phyloP scores from a whole-genome alignment of 441 rosid species.

The Euphorbia schlechtendalii region DNA sequence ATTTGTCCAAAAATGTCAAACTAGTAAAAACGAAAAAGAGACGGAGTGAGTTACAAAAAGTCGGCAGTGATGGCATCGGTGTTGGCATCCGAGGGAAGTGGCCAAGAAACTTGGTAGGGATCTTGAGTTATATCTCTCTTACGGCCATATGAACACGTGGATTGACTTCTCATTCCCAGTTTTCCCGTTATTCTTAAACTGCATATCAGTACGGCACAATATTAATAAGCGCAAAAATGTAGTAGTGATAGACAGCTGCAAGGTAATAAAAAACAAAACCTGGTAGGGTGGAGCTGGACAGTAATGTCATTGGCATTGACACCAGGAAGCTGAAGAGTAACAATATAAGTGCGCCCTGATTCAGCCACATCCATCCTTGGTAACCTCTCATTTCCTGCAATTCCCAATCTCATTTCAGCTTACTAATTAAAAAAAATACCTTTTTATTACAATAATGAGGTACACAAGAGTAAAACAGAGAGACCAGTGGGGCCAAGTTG shows the following conservation, averaged over 20 bases:
- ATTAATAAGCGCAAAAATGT: too few relatives aligned
- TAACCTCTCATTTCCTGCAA: conserved; percentile 49
- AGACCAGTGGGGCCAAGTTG: conserved; percentile 2
- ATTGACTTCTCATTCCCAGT: conserved; percentile 29
- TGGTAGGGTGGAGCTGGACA: conserved; percentile 66
- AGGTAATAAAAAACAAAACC: not conserved
- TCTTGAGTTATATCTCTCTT: conserved; percentile 52
- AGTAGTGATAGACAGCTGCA: too few relatives aligned
- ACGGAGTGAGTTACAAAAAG: conserved; percentile 43
- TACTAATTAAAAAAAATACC: too few relatives aligned
- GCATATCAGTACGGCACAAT: too few relatives aligned
- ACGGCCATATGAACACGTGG: conserved; percentile 36
- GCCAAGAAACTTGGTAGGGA: conserved; percentile 58
- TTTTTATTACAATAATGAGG: too few relatives aligned
- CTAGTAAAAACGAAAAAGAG: not conserved
- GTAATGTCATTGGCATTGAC: conserved; percentile 51
- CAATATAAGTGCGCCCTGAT: conserved; percentile 35
- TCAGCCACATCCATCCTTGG: conserved; percentile 65
- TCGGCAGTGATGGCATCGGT: conserved; percentile 58
- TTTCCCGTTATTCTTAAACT: conserved; percentile 57
- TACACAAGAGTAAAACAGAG: too few relatives aligned
- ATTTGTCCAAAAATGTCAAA: too few relatives aligned
- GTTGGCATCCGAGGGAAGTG: conserved; percentile 53
- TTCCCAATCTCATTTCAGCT: too few relatives aligned
- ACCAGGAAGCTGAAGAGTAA: conserved; percentile 76